phyloP scores from a whole-genome alignment of 108 stramenopile genomes.

The Cyclotella distinguenda region DNA sequence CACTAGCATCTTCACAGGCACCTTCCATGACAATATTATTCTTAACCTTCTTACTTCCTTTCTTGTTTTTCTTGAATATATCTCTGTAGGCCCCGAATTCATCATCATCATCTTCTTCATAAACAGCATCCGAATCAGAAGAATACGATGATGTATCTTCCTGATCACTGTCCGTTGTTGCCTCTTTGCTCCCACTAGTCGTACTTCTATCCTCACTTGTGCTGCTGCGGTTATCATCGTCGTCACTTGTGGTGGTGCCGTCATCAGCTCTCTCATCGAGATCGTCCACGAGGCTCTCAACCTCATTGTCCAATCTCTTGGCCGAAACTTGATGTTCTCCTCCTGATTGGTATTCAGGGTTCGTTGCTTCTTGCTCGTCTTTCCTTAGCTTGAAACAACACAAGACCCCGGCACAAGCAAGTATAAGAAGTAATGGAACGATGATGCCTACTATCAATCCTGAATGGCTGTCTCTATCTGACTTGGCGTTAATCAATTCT shows the following conservation, averaged over 20 bases:
- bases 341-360: conserved; percentile 13
- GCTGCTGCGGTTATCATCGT: conserved; percentile 15
- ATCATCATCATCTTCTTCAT: conserved; percentile 1
- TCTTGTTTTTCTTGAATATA: conserved; percentile 2
- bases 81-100: conserved; percentile 1
- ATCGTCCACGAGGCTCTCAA: background rate
- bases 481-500: background rate
- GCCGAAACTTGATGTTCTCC: too few relatives aligned
- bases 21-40: conserved; percentile 28
- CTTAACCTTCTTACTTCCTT: background rate
- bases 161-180: conserved; percentile 16
- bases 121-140: background rate
- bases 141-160: conserved; percentile 20
- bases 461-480: background rate
- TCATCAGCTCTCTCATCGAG: background rate
- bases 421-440: background rate
- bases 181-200: conserved; percentile 17
- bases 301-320: conserved; percentile 3
- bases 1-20: conserved; percentile 16
- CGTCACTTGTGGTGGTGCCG: conserved; percentile 14
- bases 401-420: background rate
- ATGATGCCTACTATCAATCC: conserved; percentile 21
- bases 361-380: background rate
- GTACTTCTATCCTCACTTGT: conserved; percentile 6
- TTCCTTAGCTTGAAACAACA: conserved; percentile 9